Conservation (phyloP, 2,329 filamentous ascomycete species). For the Venturia oleaginea region DNA sequence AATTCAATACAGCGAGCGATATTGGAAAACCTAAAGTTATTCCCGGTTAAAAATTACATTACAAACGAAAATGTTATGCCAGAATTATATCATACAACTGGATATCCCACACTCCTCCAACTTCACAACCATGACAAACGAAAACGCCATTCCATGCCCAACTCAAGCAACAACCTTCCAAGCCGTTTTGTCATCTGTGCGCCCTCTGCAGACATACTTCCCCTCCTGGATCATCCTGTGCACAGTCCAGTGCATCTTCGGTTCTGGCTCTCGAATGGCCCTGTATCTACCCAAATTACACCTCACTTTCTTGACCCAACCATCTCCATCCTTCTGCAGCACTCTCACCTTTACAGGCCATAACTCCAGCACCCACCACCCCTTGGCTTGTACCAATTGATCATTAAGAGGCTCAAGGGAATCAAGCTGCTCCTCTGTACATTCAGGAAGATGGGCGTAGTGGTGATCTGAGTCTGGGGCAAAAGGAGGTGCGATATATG, state of each 20-base stretch:
- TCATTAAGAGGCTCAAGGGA: slow-evolving; percentile 33
- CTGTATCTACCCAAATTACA: slow-evolving; percentile 33
- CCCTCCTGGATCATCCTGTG: slow-evolving; percentile 27
- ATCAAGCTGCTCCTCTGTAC: slow-evolving; percentile 37
- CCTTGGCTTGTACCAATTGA: slow-evolving; percentile 28
- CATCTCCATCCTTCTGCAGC: slow-evolving; percentile 22
- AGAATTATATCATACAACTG: too few species aligned
- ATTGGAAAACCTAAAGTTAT: too few species aligned
- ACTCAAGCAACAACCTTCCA: slow-evolving; percentile 28
- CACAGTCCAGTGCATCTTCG: slow-evolving; percentile 32
- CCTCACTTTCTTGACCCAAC: slow-evolving; percentile 30
- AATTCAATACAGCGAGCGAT: too few species aligned
- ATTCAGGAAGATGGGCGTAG: slow-evolving; percentile 27
- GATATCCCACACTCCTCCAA: neutral
- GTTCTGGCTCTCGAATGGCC: slow-evolving; percentile 27
- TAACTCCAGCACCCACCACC: slow-evolving; percentile 37
- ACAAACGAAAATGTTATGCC: too few species aligned
- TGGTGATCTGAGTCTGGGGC: slow-evolving; percentile 15
- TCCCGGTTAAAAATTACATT: too few species aligned
- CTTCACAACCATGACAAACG: neutral
- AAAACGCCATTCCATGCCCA: too few species aligned
- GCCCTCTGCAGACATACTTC: slow-evolving; percentile 21
- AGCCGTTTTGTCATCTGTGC: neutral
- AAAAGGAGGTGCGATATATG: neutral
- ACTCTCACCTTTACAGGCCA: slow-evolving; percentile 35